phyloP scores from a whole-genome alignment of 1,284 basidiomycete genomes.

The Austroboletus novae-zelandiae region DNA sequence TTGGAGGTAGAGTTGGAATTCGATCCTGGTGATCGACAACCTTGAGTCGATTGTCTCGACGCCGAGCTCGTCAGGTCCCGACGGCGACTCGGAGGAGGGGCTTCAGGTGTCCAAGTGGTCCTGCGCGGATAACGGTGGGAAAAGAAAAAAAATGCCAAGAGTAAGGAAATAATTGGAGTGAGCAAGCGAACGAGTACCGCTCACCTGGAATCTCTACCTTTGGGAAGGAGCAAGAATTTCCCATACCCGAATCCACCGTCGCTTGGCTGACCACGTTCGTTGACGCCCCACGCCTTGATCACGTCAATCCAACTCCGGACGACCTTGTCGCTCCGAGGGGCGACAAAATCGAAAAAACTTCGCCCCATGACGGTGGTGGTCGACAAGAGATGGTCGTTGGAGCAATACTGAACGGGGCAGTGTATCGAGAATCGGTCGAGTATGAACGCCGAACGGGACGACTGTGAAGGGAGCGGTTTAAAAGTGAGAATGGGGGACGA shows the following conservation, averaged over 20 bases:
- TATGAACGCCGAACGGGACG: slow-evolving; percentile 67
- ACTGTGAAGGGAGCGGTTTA: slow-evolving; percentile 59
- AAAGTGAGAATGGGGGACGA: slow-evolving; percentile 40
- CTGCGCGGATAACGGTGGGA: slow-evolving; percentile 10
- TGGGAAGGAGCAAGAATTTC: slow-evolving; percentile 53
- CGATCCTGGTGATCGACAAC: slow-evolving; percentile 3
- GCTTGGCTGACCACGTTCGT: slow-evolving; percentile 73
- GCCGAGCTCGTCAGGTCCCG: slow-evolving; percentile 21
- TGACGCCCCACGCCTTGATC: slow-evolving; percentile 77
- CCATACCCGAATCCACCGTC: slow-evolving; percentile 80
- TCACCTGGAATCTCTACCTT: slow-evolving; percentile 60
- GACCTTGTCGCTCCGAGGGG: slow-evolving; percentile 54
- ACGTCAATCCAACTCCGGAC: slow-evolving; percentile 69
- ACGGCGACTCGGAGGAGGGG: slow-evolving; percentile 21
- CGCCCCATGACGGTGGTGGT: slow-evolving; percentile 56
- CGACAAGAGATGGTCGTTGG: slow-evolving; percentile 64
- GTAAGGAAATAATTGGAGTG: background rate
- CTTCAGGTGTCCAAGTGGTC: slow-evolving; percentile 23
- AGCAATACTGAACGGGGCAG: slow-evolving; percentile 64
- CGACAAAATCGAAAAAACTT: slow-evolving; percentile 74
- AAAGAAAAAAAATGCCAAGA: slow-evolving; percentile 1
- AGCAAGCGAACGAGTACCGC: slow-evolving; percentile 1
- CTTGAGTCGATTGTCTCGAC: slow-evolving; percentile 8
- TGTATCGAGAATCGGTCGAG: slow-evolving; percentile 67
- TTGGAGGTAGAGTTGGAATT: background rate